These are phyloP conservation scores for Candida tropicalis DNA, from an alignment of 1,139 yeast genomes.

Conservation along the genomic window DNA sequence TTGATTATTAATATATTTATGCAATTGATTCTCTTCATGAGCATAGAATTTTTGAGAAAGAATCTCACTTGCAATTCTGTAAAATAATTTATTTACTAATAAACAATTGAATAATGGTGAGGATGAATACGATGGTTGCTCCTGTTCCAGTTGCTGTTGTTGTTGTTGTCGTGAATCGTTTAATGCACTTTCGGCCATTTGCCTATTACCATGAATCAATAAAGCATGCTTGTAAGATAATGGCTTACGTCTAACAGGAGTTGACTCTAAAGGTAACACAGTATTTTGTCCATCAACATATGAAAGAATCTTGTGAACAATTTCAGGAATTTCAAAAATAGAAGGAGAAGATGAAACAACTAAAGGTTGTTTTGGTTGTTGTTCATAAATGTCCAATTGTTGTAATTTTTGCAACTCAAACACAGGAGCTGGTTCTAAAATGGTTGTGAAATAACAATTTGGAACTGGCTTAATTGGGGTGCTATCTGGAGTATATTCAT, in stretches of 20 bases:
- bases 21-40: conserved; percentile 34
- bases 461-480: conserved; percentile 24
- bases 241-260: conserved; percentile 67
- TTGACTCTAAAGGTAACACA: conserved; percentile 57
- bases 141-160: conserved; percentile 1
- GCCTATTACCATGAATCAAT: conserved; percentile 51
- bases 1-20: conserved; percentile 37
- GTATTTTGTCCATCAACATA: conserved; percentile 56
- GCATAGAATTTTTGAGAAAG: conserved; percentile 61
- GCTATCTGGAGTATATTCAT: conserved; percentile 30
- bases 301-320: conserved; percentile 60
- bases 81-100: conserved; percentile 69
- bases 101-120: conserved; percentile 57
- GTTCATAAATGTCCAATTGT: background rate
- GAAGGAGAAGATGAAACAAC: conserved; percentile 26
- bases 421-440: conserved; percentile 13
- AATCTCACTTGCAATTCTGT: conserved; percentile 55
- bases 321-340: conserved; percentile 78
- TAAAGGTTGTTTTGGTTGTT: background rate
- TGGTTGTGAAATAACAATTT: conserved; percentile 8
- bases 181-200: conserved; percentile 56
- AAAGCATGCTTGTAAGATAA: conserved; percentile 61
- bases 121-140: background rate
- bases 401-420: conserved; percentile 1
- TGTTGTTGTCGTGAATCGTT: conserved; percentile 19